A percentile compares a stretch with the other conserved stretches of the same genome.
These are phyloP conservation scores for Rhodotorula kratochvilovae DNA, from an alignment of 768 basidiomycete species.

Conservation along the genomic window DNA sequence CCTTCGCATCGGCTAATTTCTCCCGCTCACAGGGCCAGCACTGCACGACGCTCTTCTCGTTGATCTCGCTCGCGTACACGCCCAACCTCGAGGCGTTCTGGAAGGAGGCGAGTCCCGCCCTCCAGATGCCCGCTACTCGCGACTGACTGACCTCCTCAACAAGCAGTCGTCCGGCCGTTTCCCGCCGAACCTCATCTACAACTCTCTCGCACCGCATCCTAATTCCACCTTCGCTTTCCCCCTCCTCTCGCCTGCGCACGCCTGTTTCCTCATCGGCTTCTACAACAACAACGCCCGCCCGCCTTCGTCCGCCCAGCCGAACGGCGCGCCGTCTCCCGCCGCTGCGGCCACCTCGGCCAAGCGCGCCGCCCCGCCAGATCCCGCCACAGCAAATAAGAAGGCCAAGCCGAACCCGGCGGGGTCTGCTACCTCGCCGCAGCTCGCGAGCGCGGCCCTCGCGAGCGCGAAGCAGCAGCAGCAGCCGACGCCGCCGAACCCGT, in stretches of 20 bases:
- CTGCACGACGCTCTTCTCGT: slow-evolving; percentile 32
- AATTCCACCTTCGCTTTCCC: slow-evolving; percentile 20
- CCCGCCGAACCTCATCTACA: slow-evolving; percentile 34
- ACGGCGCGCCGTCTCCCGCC: neutral
- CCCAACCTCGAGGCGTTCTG: slow-evolving; percentile 37
- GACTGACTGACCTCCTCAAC: neutral
- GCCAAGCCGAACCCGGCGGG: slow-evolving; percentile 17
- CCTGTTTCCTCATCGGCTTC: slow-evolving; percentile 39
- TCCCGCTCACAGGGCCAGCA: slow-evolving; percentile 7
- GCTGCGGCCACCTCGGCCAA: slow-evolving; percentile 2
- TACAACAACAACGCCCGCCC: slow-evolving; percentile 19
- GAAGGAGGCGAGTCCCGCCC: slow-evolving; percentile 4
- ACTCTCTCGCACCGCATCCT: slow-evolving; percentile 1
- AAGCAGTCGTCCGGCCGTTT: slow-evolving; percentile 24
- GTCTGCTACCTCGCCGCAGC: neutral
- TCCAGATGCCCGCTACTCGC: no score
- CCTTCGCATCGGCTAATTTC: no score
- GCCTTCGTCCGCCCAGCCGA: neutral
- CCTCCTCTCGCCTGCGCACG: slow-evolving; percentile 13
- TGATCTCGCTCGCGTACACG: slow-evolving; percentile 31
- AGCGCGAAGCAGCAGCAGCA: neutral
- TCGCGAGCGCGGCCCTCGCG: neutral
- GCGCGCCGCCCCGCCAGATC: slow-evolving; percentile 8
- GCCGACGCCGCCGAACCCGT: slow-evolving; percentile 7
- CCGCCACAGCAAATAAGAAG: slow-evolving; percentile 20